Evolutionary conservation across 495 filamentous ascomycete genomes (phyloP), one percentile per base, ranked within the genome.

Genomic region (Chaetomium fimeti): DNA sequence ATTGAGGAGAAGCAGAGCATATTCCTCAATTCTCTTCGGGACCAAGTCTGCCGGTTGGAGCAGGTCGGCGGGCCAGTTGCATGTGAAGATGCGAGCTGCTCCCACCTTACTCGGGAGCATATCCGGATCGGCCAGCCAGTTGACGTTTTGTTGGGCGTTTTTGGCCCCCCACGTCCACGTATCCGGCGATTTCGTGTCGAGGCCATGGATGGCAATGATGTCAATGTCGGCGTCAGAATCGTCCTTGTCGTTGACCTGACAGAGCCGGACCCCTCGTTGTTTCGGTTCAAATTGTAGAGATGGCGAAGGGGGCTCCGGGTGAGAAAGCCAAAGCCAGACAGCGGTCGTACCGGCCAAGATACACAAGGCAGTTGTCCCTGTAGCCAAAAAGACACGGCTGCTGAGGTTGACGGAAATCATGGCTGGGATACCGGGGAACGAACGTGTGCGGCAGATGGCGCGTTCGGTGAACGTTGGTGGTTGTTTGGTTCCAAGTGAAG

Each of bases 131-230:
- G n/a, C 25, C 51, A 74, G 64, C 72, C 68, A 74, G 49, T 74
- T 74, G 8, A 70, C 63, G 13, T 11, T 18, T 28, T 45, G 2
- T 20, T 36, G 29, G 16, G 62, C 36, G 24, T 55, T 38, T 55
- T n/a, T 28, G n/a, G 3, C 47, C 47, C 22, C n/a, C 66, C 63
- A 69, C 51, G 59, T 72, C 72, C 68, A 74, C 5, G 72, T 74
- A 47, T 68, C 69, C 0, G 66, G 64, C 28, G 70, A 74, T 32
- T 68, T 57, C 18, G 70, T 69, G 48, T 72, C 65, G 53, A 72
- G 63, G 62, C 70, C 65, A 62, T 72, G 68, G 32, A 74, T 69
- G 47, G 70, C 72, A 55, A 74, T 72, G 42, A 74, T 69, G 49
- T 74, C 70, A 42, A 74, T 58, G 59, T 72, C 66, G 25, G 69